A percentile compares a stretch with the other conserved stretches of the same genome.
phyloP scores from a whole-genome alignment of 495 filamentous ascomycete species.

The Barbatosphaeria neglecta region DNA sequence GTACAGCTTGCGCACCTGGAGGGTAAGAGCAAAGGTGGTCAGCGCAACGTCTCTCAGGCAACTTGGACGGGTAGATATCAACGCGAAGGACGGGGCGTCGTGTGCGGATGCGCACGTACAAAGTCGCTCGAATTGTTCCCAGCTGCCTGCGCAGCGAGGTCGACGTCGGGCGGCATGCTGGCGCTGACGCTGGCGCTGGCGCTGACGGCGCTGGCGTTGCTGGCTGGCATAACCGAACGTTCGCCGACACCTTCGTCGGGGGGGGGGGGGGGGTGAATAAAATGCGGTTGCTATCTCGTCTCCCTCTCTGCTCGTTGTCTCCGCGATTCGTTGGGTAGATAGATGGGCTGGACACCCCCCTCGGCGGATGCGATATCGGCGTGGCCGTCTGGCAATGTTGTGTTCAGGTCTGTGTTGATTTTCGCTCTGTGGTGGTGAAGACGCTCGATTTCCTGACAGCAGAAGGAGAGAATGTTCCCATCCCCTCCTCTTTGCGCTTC shows the following conservation, averaged over 20 bases:
- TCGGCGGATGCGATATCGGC: no score
- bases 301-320: no score
- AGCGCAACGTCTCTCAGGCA: background rate
- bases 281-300: no score
- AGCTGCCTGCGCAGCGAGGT: background rate
- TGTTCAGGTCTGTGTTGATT: no score
- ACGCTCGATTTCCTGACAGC: background rate
- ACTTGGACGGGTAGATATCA: background rate
- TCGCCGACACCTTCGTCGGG: background rate
- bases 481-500: background rate
- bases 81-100: no score
- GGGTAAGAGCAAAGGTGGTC: background rate
- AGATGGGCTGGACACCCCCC: no score
- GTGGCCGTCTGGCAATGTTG: no score
- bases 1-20: conserved; percentile 92
- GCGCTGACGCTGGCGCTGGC: background rate
- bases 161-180: background rate
- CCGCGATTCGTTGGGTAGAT: no score
- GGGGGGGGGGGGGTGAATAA: no score
- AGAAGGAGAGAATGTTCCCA: background rate
- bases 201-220: no score
- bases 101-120: background rate
- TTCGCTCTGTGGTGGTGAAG: background rate
- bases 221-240: background rate
- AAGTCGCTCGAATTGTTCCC: conserved; percentile 1